Conservation (phyloP, 192 early-diverging fungal genomes). For the Entomortierella chlamydospora region DNA sequence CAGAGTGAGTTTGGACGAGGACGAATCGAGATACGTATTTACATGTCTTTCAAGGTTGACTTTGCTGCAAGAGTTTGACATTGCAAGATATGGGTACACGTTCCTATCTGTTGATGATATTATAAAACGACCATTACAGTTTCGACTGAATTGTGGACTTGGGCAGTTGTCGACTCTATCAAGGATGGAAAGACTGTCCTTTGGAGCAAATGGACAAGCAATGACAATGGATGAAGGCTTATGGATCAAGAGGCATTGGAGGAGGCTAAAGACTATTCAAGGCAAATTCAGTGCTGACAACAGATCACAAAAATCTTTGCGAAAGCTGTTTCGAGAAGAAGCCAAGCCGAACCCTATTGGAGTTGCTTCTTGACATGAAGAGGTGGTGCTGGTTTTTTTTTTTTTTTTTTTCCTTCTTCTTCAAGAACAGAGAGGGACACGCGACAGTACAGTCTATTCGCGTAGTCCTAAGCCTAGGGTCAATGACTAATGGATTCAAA, state of each 20-base stretch:
- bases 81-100: neutral
- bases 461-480: no score
- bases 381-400: no score
- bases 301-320: no score
- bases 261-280: neutral
- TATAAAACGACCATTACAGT: neutral
- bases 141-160: neutral
- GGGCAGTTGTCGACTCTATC: neutral
- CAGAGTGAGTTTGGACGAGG: no score
- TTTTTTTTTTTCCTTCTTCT: no score
- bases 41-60: neutral
- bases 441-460: no score
- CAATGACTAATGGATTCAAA: no score
- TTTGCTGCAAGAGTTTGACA: neutral
- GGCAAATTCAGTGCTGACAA: neutral
- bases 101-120: neutral
- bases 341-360: no score
- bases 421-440: no score
- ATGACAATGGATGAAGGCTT: neutral
- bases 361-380: no score
- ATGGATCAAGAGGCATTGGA: neutral
- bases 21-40: neutral
- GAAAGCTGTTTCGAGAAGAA: no score
- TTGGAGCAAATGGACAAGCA: neutral
- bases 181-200: neutral